Evolutionary conservation across 2,329 filamentous ascomycete genomes (phyloP).

Genomic region (Botrytis byssoidea): DNA sequence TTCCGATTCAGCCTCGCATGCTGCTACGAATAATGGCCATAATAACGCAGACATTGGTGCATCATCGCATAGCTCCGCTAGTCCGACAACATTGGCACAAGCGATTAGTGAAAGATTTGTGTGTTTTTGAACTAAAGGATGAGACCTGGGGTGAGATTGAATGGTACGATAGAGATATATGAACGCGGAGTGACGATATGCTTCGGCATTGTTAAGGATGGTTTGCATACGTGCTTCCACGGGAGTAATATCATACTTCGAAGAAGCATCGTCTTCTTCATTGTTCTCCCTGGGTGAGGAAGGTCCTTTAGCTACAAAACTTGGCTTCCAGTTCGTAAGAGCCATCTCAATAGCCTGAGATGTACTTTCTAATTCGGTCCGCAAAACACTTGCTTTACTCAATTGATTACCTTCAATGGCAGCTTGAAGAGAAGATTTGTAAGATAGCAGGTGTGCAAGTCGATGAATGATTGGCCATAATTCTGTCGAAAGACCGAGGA

Average conservation of each 20-base stretch:
- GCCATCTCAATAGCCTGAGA: slow-evolving; percentile 56
- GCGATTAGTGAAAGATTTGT: slow-evolving; percentile 51
- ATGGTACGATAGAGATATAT: slow-evolving; percentile 45
- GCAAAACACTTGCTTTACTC: slow-evolving; percentile 33
- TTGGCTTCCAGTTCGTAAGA: slow-evolving; percentile 55
- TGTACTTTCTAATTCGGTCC: slow-evolving; percentile 40
- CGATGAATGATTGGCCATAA: slow-evolving; percentile 64
- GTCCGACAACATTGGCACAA: slow-evolving; percentile 54
- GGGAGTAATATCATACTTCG: slow-evolving; percentile 4
- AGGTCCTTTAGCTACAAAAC: slow-evolving; percentile 43
- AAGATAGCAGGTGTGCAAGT: slow-evolving; percentile 53
- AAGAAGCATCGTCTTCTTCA: background rate
- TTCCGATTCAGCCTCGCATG: slow-evolving; percentile 54
- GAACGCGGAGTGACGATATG: slow-evolving; percentile 49
- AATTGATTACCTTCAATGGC: slow-evolving; percentile 45
- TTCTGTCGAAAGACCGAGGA: slow-evolving; percentile 61
- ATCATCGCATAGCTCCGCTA: slow-evolving; percentile 37
- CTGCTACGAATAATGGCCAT: slow-evolving; percentile 63
- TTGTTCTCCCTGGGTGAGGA: slow-evolving; percentile 17
- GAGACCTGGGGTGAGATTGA: slow-evolving; percentile 46
- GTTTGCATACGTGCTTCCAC: slow-evolving; percentile 29
- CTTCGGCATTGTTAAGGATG: slow-evolving; percentile 48
- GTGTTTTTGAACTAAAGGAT: slow-evolving; percentile 54
- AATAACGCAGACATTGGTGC: slow-evolving; percentile 63
- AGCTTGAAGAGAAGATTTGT: slow-evolving; percentile 52